Evolutionary conservation across 2,329 filamentous ascomycete genomes (phyloP).

Genomic region (Hymenoscyphus albidus): DNA sequence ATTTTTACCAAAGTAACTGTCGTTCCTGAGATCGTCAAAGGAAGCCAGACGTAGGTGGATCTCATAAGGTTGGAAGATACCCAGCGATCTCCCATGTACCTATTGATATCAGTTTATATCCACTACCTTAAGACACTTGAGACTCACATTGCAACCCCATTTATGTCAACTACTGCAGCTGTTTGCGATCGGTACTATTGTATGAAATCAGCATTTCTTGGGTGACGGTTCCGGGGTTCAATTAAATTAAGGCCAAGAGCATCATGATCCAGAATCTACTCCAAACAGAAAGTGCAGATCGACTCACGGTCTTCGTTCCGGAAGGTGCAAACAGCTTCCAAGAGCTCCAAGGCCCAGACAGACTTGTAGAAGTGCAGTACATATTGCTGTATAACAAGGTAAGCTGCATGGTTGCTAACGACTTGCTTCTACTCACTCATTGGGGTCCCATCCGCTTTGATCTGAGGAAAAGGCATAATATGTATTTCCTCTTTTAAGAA

Average conservation of each 20-base stretch:
- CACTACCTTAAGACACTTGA: neutral
- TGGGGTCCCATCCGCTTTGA: constrained; percentile 41
- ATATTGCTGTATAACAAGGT: constrained; percentile 42
- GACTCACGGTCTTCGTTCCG: constrained; percentile 46
- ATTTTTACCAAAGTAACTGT: constrained; percentile 43
- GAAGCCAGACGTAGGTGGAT: constrained; percentile 63
- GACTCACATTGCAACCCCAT: constrained; percentile 31
- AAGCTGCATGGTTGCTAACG: neutral
- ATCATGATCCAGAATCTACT: too few species aligned
- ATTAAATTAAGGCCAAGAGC: too few species aligned
- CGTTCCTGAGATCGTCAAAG: constrained; percentile 50
- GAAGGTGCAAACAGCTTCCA: constrained; percentile 56
- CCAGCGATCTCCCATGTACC: constrained; percentile 69
- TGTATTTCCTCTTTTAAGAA: constrained; percentile 55
- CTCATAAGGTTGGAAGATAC: constrained; percentile 53
- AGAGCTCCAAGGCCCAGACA: constrained; percentile 57
- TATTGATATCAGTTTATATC: constrained; percentile 21
- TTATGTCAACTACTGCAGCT: constrained; percentile 51
- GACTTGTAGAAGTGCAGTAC: constrained; percentile 54
- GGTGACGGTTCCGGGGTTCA: neutral
- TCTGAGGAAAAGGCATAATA: constrained; percentile 65
- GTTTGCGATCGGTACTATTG: constrained; percentile 53
- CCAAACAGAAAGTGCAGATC: neutral
- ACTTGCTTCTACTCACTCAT: neutral
- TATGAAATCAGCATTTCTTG: neutral